Conservation (phyloP, 208 protist species). For the Endotrypanum monterogeii region DNA sequence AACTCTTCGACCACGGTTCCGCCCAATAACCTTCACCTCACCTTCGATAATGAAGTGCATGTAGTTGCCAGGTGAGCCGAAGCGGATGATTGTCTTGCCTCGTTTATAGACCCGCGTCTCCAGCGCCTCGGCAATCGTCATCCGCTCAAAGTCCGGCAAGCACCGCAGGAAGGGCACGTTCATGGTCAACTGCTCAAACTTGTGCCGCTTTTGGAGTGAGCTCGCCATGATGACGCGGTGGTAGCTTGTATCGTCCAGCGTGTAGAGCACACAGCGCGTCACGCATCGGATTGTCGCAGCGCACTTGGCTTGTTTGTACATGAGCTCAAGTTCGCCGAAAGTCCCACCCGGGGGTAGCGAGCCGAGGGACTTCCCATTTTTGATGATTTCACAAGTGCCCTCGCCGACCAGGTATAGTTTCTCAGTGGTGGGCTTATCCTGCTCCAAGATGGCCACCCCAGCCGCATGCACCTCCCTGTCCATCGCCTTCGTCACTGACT, state of each 20-base stretch:
- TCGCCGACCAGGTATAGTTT: conserved; percentile 80
- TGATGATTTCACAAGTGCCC: conserved; percentile 84
- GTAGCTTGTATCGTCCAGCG: conserved; percentile 82
- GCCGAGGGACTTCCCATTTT: conserved; percentile 70
- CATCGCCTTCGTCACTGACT: conserved; percentile 61
- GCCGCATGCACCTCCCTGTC: conserved; percentile 58
- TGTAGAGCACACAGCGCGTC: conserved; percentile 78
- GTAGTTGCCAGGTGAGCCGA: conserved; percentile 57
- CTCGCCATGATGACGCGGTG: conserved; percentile 73
- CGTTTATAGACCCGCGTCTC: conserved; percentile 55
- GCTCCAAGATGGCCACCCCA: conserved; percentile 69
- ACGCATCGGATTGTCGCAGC: conserved; percentile 81
- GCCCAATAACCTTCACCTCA: conserved; percentile 75
- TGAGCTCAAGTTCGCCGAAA: conserved; percentile 89
- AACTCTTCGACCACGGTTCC: conserved; percentile 55
- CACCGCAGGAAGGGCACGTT: conserved; percentile 73
- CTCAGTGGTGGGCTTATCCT: conserved; percentile 62
- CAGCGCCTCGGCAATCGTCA: conserved; percentile 89
- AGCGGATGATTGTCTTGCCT: conserved; percentile 77
- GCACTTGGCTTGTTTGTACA: conserved; percentile 85
- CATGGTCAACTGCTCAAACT: conserved; percentile 66
- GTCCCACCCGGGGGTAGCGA: conserved; percentile 56
- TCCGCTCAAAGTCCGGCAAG: conserved; percentile 83
- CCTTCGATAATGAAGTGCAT: conserved; percentile 86
- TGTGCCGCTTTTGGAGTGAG: conserved; percentile 65